Percentiles rank a stretch among this genome's conserved stretches.
Conservation (phyloP, 352 stramenopile genomes). For the Phytopythium chamaehyphon region DNA sequence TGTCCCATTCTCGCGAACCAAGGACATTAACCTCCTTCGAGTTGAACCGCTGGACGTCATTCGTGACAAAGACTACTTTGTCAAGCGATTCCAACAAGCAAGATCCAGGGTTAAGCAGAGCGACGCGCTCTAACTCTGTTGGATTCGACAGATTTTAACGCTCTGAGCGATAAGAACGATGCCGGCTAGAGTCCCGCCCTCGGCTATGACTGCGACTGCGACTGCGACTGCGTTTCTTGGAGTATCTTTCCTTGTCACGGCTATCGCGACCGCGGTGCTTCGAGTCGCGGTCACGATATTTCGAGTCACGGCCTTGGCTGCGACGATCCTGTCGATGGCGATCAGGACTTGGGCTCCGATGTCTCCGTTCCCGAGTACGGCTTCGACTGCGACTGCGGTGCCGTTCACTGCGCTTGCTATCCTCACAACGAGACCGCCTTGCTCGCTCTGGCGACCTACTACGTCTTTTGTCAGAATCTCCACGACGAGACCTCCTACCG, state of each 20-base stretch:
- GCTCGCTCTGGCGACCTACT: conserved; percentile 1
- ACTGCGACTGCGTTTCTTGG: conserved; percentile 7
- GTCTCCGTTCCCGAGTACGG: not conserved
- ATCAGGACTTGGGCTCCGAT: conserved; percentile 1
- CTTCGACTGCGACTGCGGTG: conserved; percentile 8
- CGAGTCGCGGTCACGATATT: conserved; percentile 7
- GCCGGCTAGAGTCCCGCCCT: not conserved
- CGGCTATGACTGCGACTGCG: conserved; percentile 2
- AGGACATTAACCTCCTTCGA: conserved; percentile 50
- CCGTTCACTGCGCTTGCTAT: not conserved
- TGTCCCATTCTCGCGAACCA: conserved; percentile 30
- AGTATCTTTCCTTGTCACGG: conserved; percentile 1
- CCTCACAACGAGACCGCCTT: conserved; percentile 5
- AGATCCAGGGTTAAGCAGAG: not conserved
- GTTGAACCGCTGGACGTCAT: conserved; percentile 70
- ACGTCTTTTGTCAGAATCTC: not conserved
- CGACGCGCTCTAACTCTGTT: too few relatives aligned
- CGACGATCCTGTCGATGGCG: conserved; percentile 3
- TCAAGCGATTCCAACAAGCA: conserved; percentile 29
- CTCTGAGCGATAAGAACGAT: conserved; percentile 1
- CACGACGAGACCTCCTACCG: not conserved
- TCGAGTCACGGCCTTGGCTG: conserved; percentile 7
- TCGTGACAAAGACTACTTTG: conserved; percentile 42
- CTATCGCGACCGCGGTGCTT: conserved; percentile 5
- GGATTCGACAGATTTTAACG: too few relatives aligned